phyloP scores from a whole-genome alignment of 2,329 filamentous ascomycete species.

The Curvularia verruculosa region DNA sequence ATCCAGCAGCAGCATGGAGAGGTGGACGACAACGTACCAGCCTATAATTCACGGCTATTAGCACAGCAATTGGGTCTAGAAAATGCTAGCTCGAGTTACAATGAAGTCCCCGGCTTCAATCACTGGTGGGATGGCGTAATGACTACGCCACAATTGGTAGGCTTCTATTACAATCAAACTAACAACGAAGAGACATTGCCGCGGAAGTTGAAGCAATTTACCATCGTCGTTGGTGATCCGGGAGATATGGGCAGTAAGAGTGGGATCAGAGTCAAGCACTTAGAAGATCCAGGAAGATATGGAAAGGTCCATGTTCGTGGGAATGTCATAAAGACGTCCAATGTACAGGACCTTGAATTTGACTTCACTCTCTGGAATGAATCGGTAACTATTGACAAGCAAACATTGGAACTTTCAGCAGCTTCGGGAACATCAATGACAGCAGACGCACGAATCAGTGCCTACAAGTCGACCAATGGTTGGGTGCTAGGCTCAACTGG shows the following conservation, averaged over 20 bases:
- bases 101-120: constrained; percentile 51
- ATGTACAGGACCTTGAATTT: constrained; percentile 41
- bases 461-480: constrained; percentile 8
- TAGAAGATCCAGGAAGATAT: constrained; percentile 58
- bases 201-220: constrained; percentile 49
- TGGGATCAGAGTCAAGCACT: constrained; percentile 58
- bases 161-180: constrained; percentile 56
- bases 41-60: constrained; percentile 63
- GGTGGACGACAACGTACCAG: constrained; percentile 64
- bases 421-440: background rate
- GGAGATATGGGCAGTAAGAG: constrained; percentile 60
- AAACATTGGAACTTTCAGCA: constrained; percentile 20
- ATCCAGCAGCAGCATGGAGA: constrained; percentile 64
- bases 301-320: constrained; percentile 56
- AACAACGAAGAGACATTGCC: constrained; percentile 23
- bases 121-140: constrained; percentile 52
- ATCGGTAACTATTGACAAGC: constrained; percentile 31
- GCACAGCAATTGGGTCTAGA: constrained; percentile 53
- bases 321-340: constrained; percentile 40
- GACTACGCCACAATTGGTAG: constrained; percentile 56
- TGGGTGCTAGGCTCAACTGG: constrained; percentile 8
- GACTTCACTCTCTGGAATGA: constrained; percentile 24
- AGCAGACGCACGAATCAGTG: background rate
- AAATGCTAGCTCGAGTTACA: constrained; percentile 45
- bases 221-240: constrained; percentile 58